Percentiles rank a stretch among this genome's conserved stretches.
Evolutionary conservation across 148 eudicot genomes (phyloP).

Genomic region (Arctostaphylos glauca): DNA sequence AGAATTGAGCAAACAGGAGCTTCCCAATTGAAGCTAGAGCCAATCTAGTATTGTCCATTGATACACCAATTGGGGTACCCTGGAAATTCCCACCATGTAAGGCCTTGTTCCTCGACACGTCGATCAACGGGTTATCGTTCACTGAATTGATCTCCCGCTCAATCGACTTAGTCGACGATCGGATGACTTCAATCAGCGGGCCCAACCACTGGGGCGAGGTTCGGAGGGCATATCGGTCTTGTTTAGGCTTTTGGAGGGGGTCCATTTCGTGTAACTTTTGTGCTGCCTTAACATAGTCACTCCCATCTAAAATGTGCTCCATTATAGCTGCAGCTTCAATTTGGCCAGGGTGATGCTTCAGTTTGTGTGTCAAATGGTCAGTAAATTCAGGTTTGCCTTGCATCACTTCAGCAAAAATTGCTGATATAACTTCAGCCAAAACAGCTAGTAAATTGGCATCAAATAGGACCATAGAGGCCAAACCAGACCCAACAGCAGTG

Average conservation of each 20-base stretch:
- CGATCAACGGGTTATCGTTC: slow-evolving; percentile 25
- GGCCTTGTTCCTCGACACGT: slow-evolving; percentile 27
- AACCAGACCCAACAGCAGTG: slow-evolving; percentile 22
- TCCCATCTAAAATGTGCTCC: slow-evolving; percentile 30
- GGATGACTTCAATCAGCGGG: slow-evolving; percentile 23
- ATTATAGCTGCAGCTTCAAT: slow-evolving; percentile 34
- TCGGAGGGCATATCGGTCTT: slow-evolving; percentile 24
- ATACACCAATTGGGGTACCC: slow-evolving; percentile 30
- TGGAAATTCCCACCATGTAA: slow-evolving; percentile 28
- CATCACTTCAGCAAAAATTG: slow-evolving; percentile 25
- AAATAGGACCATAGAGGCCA: slow-evolving; percentile 23
- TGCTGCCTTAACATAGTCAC: slow-evolving; percentile 23
- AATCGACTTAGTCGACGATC: slow-evolving; percentile 23
- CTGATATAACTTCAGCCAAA: slow-evolving; percentile 25
- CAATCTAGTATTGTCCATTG: slow-evolving; percentile 26
- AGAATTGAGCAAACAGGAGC: slow-evolving; percentile 28
- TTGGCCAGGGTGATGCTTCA: slow-evolving; percentile 30
- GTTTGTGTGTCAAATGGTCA: slow-evolving; percentile 25
- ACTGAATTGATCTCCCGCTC: slow-evolving; percentile 28
- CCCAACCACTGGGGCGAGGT: slow-evolving; percentile 25
- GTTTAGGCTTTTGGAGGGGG: slow-evolving; percentile 28
- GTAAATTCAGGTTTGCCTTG: slow-evolving; percentile 25
- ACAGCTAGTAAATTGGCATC: slow-evolving; percentile 18
- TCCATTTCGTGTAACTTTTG: slow-evolving; percentile 23
- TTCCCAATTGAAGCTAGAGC: slow-evolving; percentile 24